These are phyloP conservation scores for Vigna radiata DNA, from an alignment of 306 rosid genomes.

Conservation along the genomic window DNA sequence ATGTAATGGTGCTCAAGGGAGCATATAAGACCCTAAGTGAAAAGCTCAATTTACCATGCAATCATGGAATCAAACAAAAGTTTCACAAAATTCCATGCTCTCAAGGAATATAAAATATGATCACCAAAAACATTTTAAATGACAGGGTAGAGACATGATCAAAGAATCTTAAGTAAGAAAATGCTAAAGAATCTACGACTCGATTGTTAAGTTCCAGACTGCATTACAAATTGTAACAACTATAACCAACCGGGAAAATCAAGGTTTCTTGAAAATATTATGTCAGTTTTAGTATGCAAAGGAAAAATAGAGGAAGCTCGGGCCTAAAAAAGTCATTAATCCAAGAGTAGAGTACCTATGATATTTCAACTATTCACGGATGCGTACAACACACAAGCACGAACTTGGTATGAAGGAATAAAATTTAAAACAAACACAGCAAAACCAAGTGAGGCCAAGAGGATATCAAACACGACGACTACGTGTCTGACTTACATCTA, in stretches of 20 bases:
- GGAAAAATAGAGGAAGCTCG: constrained; percentile 2
- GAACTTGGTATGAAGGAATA: constrained; percentile 30
- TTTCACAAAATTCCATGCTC: constrained; percentile 42
- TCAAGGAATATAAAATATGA: constrained; percentile 25
- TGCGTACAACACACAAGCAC: not conserved
- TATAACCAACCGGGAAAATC: constrained; percentile 1
- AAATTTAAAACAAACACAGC: constrained; percentile 9
- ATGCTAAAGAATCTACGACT: constrained; percentile 37
- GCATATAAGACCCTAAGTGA: constrained; percentile 32
- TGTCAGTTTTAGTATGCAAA: constrained; percentile 1
- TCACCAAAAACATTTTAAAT: constrained; percentile 31
- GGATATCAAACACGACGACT: constrained; percentile 35
- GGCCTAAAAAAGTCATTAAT: constrained; percentile 14
- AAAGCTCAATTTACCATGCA: constrained; percentile 36
- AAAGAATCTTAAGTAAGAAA: constrained; percentile 49
- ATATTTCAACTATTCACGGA: constrained; percentile 16
- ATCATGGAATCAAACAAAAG: constrained; percentile 41
- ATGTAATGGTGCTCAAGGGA: constrained; percentile 44
- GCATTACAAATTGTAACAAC: constrained; percentile 29
- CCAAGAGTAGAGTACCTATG: not conserved
- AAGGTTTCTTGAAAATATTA: constrained; percentile 20
- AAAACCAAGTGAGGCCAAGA: constrained; percentile 24
- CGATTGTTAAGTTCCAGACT: constrained; percentile 32
- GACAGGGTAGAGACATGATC: constrained; percentile 46
- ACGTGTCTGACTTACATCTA: constrained; percentile 70